Percentiles rank a stretch among this genome's conserved stretches.
Evolutionary conservation across 495 filamentous ascomycete species (phyloP).

Genomic region (Stereocaulon alpinum): DNA sequence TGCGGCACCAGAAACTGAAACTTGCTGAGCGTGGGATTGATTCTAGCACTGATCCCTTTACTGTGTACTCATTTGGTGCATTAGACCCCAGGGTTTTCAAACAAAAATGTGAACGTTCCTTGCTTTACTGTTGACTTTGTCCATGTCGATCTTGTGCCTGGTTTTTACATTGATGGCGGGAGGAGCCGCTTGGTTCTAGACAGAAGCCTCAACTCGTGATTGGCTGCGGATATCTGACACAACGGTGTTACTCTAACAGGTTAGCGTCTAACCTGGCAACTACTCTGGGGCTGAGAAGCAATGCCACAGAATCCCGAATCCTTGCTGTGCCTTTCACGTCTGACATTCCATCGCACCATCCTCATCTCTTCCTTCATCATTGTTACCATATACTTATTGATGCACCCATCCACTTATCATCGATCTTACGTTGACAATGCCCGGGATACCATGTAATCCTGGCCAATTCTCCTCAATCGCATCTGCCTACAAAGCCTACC

Average conservation of each 20-base stretch:
- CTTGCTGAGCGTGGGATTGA: not conserved
- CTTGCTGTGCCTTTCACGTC: conserved; percentile 3
- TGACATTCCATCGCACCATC: not conserved
- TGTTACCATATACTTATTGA: not conserved
- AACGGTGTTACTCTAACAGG: too few relatives aligned
- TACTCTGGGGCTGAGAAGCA: not conserved
- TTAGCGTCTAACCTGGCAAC: not conserved
- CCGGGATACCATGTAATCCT: not conserved
- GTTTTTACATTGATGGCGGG: not conserved
- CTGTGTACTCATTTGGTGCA: not conserved
- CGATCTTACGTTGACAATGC: not conserved
- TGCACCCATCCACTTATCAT: not conserved
- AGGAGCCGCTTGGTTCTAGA: not conserved
- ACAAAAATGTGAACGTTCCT: too few relatives aligned
- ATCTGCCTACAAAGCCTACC: conserved; percentile 7
- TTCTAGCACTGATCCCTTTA: not conserved
- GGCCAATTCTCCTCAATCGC: not conserved
- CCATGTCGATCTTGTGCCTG: too few relatives aligned
- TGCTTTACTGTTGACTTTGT: too few relatives aligned
- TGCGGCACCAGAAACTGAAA: not conserved
- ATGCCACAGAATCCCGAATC: not conserved
- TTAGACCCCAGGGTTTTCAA: not conserved
- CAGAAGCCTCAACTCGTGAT: not conserved
- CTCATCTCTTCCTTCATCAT: not conserved
- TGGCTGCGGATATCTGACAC: not conserved